phyloP scores from a whole-genome alignment of 2,329 filamentous ascomycete genomes.

The Fusarium chaquense region DNA sequence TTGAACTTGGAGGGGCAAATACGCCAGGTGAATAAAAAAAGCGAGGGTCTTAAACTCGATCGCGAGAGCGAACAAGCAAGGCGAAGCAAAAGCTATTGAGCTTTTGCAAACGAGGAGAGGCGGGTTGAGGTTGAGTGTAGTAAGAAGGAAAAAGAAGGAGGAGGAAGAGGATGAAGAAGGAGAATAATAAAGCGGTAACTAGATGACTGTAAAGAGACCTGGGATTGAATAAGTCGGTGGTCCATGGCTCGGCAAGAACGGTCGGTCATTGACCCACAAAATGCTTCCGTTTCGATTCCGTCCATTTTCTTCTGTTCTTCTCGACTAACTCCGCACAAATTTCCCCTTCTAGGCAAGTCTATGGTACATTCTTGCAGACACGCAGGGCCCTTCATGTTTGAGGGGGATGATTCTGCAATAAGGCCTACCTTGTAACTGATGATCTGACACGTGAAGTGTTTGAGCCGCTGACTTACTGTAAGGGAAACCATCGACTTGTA shows the following conservation, averaged over 20 bases:
- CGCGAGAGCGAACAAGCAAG: constrained; percentile 31
- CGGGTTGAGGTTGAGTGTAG: background rate
- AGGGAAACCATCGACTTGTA: background rate
- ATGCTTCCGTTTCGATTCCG: constrained; percentile 42
- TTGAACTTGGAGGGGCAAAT: constrained; percentile 34
- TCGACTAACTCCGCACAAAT: constrained; percentile 29
- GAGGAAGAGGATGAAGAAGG: constrained; percentile 3
- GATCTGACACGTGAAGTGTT: constrained; percentile 25
- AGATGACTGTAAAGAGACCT: constrained; percentile 19
- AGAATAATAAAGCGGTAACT: constrained; percentile 27
- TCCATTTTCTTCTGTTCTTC: constrained; percentile 22
- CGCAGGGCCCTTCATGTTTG: constrained; percentile 5
- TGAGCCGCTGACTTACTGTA: constrained; percentile 1
- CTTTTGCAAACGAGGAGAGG: background rate
- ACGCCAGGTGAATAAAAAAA: constrained; percentile 23
- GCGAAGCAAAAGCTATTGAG: constrained; percentile 34
- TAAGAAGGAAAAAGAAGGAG: background rate
- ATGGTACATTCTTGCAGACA: constrained; percentile 25
- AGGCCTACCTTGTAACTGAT: constrained; percentile 2
- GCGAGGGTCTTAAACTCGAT: constrained; percentile 31
- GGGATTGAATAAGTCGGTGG: constrained; percentile 30
- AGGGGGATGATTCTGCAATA: constrained; percentile 1
- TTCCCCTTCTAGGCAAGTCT: constrained; percentile 34
- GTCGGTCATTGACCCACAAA: constrained; percentile 43
- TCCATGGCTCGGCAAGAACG: constrained; percentile 42